phyloP scores from a whole-genome alignment of 1,139 yeast genomes.

The Protomyces inundatus region DNA sequence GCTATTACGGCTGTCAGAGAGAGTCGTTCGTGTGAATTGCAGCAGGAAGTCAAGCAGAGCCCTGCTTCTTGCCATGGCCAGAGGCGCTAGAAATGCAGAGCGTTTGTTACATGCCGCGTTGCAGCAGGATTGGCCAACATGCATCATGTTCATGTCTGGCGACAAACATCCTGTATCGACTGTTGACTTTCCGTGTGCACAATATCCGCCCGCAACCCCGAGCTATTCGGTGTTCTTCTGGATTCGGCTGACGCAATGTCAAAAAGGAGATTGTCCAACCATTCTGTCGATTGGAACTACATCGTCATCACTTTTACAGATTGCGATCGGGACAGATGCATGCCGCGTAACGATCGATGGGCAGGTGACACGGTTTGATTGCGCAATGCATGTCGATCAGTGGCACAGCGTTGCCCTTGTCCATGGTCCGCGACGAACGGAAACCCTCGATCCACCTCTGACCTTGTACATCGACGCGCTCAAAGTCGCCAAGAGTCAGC shows the following conservation, averaged over 20 bases:
- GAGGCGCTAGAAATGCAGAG: neutral
- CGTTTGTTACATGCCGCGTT: neutral
- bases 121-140: neutral
- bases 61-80: neutral
- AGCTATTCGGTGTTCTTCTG: neutral
- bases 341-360: neutral
- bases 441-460: neutral
- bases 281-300: neutral
- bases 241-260: neutral
- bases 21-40: neutral
- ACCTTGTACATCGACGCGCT: neutral
- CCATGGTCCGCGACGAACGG: slow-evolving; percentile 11
- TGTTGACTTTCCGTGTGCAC: too few relatives aligned
- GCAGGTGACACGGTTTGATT: too few relatives aligned
- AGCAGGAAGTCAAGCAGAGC: neutral
- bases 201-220: neutral
- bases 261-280: neutral
- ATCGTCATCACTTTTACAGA: neutral
- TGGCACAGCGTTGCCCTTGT: neutral
- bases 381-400: too few relatives aligned
- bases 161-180: too few relatives aligned
- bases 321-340: neutral
- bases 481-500: neutral
- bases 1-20: neutral
- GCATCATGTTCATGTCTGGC: neutral